Conservation (phyloP, 768 basidiomycete species). For the Rhizopogon vesiculosus region DNA sequence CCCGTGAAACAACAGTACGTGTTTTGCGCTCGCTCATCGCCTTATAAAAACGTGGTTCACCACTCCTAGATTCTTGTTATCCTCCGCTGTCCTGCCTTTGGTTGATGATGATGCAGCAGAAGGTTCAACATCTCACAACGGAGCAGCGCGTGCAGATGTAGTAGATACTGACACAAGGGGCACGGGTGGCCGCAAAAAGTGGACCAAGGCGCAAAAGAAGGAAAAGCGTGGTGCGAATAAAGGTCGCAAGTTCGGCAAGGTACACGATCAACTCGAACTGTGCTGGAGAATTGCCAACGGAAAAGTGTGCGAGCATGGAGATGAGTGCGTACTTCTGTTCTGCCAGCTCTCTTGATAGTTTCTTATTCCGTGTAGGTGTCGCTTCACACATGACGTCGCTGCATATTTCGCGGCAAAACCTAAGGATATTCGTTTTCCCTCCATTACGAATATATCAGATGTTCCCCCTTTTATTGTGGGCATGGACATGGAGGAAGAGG, state of each 20-base stretch:
- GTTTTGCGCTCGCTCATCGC: background rate
- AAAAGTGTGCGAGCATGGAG: slow-evolving; percentile 63
- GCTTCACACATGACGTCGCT: slow-evolving; percentile 71
- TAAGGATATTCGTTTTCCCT: slow-evolving; percentile 61
- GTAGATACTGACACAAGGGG: slow-evolving; percentile 30
- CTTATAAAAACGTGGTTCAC: background rate
- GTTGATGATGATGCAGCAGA: slow-evolving; percentile 64
- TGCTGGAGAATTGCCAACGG: slow-evolving; percentile 80
- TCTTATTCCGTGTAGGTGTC: slow-evolving; percentile 46
- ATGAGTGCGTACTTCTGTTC: slow-evolving; percentile 41
- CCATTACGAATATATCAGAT: slow-evolving; percentile 35
- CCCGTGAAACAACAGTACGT: slow-evolving; percentile 50
- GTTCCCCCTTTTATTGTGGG: slow-evolving; percentile 46
- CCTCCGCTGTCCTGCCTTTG: slow-evolving; percentile 16
- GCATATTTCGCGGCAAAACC: slow-evolving; percentile 77
- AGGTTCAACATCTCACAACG: slow-evolving; percentile 39
- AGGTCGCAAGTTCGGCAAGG: slow-evolving; percentile 69
- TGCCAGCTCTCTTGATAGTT: background rate
- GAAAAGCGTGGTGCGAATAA: slow-evolving; percentile 80
- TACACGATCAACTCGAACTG: slow-evolving; percentile 75
- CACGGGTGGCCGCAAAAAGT: slow-evolving; percentile 31
- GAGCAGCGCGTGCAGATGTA: slow-evolving; percentile 15
- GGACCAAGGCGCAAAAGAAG: slow-evolving; percentile 66
- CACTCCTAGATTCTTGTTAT: slow-evolving; percentile 38
- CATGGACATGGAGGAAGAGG: background rate